Conservation (phyloP, 768 basidiomycete species). For the Kwoniella europaea region DNA sequence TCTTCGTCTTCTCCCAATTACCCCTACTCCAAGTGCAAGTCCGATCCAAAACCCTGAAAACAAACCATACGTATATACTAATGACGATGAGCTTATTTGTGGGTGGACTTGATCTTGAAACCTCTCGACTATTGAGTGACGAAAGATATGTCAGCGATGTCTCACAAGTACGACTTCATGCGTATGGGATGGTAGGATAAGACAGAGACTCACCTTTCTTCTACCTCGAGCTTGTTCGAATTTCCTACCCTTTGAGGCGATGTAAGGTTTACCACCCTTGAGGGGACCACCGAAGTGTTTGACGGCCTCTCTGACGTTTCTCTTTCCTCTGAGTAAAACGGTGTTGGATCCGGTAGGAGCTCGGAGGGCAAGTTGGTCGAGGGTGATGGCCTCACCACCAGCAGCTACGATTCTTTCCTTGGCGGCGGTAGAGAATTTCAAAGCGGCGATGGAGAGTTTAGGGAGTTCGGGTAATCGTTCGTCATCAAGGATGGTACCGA, state of each 20-base stretch:
- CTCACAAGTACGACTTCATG: too few relatives aligned
- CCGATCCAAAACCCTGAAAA: slow-evolving; percentile 13
- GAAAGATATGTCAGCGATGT: not conserved
- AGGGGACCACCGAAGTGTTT: slow-evolving; percentile 98
- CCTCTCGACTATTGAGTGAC: slow-evolving; percentile 43
- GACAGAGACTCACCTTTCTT: slow-evolving; percentile 67
- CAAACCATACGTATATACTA: not conserved
- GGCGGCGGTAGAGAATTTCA: slow-evolving; percentile 90
- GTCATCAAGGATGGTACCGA: slow-evolving; percentile 95
- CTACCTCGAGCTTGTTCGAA: slow-evolving; percentile 99
- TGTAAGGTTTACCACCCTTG: slow-evolving; percentile 98
- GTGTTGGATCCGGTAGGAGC: slow-evolving; percentile 96
- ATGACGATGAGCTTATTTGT: slow-evolving; percentile 47
- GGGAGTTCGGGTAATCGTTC: slow-evolving; percentile 82
- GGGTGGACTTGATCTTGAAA: slow-evolving; percentile 59
- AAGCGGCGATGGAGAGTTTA: slow-evolving; percentile 89
- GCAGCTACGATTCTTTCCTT: slow-evolving; percentile 93
- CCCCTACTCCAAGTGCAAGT: not conserved
- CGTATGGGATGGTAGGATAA: not conserved
- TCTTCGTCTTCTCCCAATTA: slow-evolving; percentile 7
- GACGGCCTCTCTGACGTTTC: slow-evolving; percentile 90
- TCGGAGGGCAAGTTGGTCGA: slow-evolving; percentile 94
- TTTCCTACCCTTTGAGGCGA: slow-evolving; percentile 94
- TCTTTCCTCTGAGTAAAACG: slow-evolving; percentile 86
- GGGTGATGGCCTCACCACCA: slow-evolving; percentile 90